Base-by-base conservation (phyloP, 345 rosid genomes). In the Jatropha curcas region DNA sequence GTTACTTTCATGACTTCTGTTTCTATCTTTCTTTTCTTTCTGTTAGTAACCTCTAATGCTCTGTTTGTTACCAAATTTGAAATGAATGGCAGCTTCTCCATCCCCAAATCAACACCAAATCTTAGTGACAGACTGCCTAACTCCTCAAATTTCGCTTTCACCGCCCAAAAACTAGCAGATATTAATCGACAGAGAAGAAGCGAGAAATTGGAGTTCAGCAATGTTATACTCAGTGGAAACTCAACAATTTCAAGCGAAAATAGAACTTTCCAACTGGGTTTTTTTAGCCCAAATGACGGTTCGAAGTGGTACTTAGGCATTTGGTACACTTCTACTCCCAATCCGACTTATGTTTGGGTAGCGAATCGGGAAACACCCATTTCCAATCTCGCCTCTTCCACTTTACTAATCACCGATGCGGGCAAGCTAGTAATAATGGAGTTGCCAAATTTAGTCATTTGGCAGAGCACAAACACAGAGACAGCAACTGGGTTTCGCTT, bases 271-370 rank as follows among this genome's bases (percentile, higher is more conserved):
- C 74, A 76, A 67, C 71, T 88, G 71, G 88, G 87, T 17, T 86
- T 88, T 80, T 85, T 88, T 57, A 70, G 74, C 57, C 73, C 83
- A 1, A 79, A 71, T 41, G 90, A 76, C 57, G 76, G 71, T 30
- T 59, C 84, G 3, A 66, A 51, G 22, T 84, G 86, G 87, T 88
- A 85, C 74, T 51, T 88, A 5, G 87, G 89, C 22, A 83, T 88
- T 31, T 75, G 85, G 79, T 88, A 86, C 65, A 77, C 86, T 81
- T 84, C 87, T 22, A 79, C 84, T 6, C 83, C 90, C 11, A 76
- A 82, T 4, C 87, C 77, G 4, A 82, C 81, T 0, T 75, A 76
- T 24, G 86, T 88, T 63, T 88, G 88, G 92, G 88, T 88, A 24
- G 92, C 88, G 9, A 86, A 88, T 69, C 85, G 89, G 9, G 85